Evolutionary conservation across 169 alveolate genomes (phyloP), one percentile per base, ranked within the genome.

Genomic region (Cryptosporidium sp.): DNA sequence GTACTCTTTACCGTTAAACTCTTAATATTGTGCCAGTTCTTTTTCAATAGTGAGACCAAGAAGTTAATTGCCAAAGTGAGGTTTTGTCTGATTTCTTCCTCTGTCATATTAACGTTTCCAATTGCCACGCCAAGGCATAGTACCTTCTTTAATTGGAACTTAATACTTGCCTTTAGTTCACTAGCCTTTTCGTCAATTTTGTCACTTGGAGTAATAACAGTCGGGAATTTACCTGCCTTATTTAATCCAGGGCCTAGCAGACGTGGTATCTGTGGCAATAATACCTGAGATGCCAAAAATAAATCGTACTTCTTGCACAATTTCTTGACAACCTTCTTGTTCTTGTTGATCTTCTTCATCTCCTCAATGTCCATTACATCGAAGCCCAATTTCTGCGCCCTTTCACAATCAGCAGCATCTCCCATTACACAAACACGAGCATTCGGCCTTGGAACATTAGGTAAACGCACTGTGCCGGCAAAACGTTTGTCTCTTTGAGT

Each of bases 401-500:
- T 97, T 91, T 98, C 99, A 91, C 99, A 96, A 92, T 99, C 99
- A 69, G 96, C 98, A 69, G 99, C 99, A 94, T 98, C 99, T 43
- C 99, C 99, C 91, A 99, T 96, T 71, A 99, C 98, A 93, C 99
- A 98, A 84, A 98, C 97, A 95, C 97, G 97, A 91, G 97, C 94
- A 91, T 96, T 94, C 85, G 98, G 97, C 91, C 99, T 96, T 50
- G 99, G 99, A 68, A 97, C 96, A 94, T 96, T 93, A n/a, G 99
- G 99, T 68, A 99, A 97, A 92, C 97, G 97, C 85, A 98, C 99
- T 52, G 99, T 94, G 37, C 99, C 99, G 41, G 99, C 94, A 96
- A 99, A 99, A 95, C 99, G 99, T 95, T 99, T 99, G 95, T 99
- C 99, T 92, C 99, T 97, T 91, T 98, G 99, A 51, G 99, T 98